A percentile compares a stretch with the other conserved stretches of the same genome.
These are phyloP conservation scores for Aurantiochytrium sp. DNA, from an alignment of 108 stramenopile species.

Conservation along the genomic window DNA sequence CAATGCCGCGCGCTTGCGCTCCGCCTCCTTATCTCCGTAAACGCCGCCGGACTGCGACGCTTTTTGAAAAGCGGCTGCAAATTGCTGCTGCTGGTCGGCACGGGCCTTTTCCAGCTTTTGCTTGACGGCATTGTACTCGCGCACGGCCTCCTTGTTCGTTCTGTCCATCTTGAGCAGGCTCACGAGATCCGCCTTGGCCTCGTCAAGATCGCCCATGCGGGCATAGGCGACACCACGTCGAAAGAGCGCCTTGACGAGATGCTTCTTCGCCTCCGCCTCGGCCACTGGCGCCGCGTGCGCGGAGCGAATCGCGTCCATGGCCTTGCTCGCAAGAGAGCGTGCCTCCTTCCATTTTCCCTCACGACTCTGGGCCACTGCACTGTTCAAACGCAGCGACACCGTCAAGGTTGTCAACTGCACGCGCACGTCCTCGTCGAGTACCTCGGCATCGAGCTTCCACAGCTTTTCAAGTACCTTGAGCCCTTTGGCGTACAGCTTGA, in stretches of 20 bases:
- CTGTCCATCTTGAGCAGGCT: background rate
- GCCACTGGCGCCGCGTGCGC: background rate
- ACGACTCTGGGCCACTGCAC: background rate
- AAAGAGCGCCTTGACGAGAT: background rate
- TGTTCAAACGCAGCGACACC: background rate
- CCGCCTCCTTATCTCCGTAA: background rate
- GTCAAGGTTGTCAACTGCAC: background rate
- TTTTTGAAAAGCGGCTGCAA: background rate
- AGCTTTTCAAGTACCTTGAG: background rate
- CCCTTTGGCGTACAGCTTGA: background rate
- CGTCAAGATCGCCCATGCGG: background rate
- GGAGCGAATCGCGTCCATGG: background rate
- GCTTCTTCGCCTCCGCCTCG: background rate
- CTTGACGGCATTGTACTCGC: background rate
- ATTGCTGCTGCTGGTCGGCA: background rate
- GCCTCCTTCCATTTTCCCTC: background rate
- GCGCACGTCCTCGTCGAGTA: background rate
- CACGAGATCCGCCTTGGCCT: slow-evolving; percentile 6
- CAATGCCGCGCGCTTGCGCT: background rate
- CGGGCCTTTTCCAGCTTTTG: background rate
- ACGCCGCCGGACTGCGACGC: background rate
- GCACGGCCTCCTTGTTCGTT: background rate
- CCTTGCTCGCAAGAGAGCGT: background rate
- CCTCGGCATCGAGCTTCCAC: background rate
- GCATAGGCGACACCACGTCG: background rate